Conservation (phyloP, 2,329 filamentous ascomycete species). For the Venturia asperata region DNA sequence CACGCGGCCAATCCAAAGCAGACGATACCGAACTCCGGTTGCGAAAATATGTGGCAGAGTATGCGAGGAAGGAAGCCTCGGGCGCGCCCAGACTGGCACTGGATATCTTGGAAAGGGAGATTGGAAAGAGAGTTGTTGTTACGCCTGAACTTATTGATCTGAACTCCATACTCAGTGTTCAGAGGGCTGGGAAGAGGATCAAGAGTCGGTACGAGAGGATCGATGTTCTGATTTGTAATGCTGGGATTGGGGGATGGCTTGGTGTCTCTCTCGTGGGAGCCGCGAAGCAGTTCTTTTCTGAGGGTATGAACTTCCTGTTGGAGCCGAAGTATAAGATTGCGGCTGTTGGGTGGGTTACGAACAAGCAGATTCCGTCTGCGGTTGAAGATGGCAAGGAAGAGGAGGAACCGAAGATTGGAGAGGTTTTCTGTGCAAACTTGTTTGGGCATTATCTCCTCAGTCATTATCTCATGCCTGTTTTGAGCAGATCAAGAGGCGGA, state of each 20-base stretch:
- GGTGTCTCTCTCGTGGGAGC: conserved; percentile 65
- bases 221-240: conserved; percentile 76
- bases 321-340: conserved; percentile 73
- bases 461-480: conserved; percentile 69
- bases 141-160: conserved; percentile 53
- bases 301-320: conserved; percentile 65
- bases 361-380: conserved; percentile 41
- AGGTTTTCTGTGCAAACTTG: conserved; percentile 84
- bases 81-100: neutral
- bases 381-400: conserved; percentile 15
- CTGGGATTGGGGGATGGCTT: conserved; percentile 79
- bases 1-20: conserved; percentile 67
- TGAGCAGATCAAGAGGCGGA: conserved; percentile 42
- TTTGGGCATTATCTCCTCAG: conserved; percentile 92
- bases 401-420: conserved; percentile 58
- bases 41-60: conserved; percentile 52
- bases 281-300: conserved; percentile 50
- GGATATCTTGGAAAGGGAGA: conserved; percentile 27
- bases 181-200: conserved; percentile 46
- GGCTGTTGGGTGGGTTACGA: conserved; percentile 47
- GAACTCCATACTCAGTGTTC: conserved; percentile 48
- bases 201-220: conserved; percentile 58
- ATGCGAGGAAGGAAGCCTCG: conserved; percentile 21
- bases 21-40: conserved; percentile 62
- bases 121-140: conserved; percentile 39